Evolutionary conservation across 345 rosid genomes (phyloP).

Genomic region (Salix caprea): DNA sequence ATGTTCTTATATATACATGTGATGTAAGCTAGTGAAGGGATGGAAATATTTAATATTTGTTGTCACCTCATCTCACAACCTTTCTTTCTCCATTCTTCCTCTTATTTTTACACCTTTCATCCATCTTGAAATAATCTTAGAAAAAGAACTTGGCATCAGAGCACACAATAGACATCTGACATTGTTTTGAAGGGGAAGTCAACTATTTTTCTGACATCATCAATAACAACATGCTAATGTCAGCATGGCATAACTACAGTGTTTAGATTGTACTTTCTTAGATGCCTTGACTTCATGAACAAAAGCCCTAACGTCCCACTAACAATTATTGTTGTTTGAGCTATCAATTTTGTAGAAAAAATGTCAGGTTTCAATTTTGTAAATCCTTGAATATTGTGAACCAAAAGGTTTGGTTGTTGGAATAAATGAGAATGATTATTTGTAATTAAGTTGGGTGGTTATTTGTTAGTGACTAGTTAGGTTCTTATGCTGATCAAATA

Average conservation of each 20-base stretch:
- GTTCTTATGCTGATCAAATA: neutral
- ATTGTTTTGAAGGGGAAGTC: neutral
- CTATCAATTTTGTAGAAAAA: neutral
- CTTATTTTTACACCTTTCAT: neutral
- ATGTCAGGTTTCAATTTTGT: too few species aligned
- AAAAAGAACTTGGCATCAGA: neutral
- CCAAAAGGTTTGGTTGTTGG: too few species aligned
- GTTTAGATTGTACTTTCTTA: neutral
- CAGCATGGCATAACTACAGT: neutral
- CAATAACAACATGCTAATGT: neutral
- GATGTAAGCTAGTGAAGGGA: too few species aligned
- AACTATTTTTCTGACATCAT: neutral
- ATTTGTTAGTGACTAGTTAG: neutral
- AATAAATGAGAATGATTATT: too few species aligned
- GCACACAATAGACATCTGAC: neutral
- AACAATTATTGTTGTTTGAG: neutral
- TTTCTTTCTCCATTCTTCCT: neutral
- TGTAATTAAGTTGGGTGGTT: neutral
- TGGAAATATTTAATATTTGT: too few species aligned
- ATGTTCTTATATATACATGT: too few species aligned
- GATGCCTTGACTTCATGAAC: neutral
- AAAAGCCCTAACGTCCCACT: neutral
- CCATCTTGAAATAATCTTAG: neutral
- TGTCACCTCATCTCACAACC: too few species aligned
- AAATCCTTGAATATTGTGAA: too few species aligned